Percentiles rank a stretch among this genome's conserved stretches.
Conservation (phyloP, 495 filamentous ascomycete genomes). For the Pseudomonodictys pantanalensis region DNA sequence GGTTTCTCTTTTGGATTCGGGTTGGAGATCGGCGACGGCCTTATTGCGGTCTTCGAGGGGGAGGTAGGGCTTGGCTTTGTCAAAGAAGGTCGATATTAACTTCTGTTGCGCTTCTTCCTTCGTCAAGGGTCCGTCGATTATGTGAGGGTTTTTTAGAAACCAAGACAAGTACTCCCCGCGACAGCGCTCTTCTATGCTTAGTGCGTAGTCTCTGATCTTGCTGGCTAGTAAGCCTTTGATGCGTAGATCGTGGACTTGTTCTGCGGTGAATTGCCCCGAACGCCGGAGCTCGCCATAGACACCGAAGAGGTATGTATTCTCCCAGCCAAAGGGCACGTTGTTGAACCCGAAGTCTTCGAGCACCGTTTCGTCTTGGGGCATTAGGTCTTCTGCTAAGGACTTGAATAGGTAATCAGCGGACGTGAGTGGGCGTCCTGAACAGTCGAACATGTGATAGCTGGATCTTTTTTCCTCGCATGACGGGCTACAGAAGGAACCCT, state of each 20-base stretch:
- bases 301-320: slow-evolving; percentile 31
- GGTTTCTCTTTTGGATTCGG: slow-evolving; percentile 34
- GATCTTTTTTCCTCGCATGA: slow-evolving; percentile 37
- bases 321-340: slow-evolving; percentile 15
- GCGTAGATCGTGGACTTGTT: slow-evolving; percentile 36
- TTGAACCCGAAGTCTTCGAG: slow-evolving; percentile 39
- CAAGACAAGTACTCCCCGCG: slow-evolving; percentile 39
- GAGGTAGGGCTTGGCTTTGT: slow-evolving; percentile 38
- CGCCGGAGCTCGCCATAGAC: slow-evolving; percentile 33
- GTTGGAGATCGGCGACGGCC: slow-evolving; percentile 29
- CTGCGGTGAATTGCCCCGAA: slow-evolving; percentile 28
- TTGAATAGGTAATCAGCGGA: slow-evolving; percentile 38
- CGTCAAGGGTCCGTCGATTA: slow-evolving; percentile 36
- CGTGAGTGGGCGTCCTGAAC: slow-evolving; percentile 36
- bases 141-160: slow-evolving; percentile 36
- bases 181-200: slow-evolving; percentile 18
- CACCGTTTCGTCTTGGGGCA: slow-evolving; percentile 37
- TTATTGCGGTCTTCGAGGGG: slow-evolving; percentile 37
- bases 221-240: slow-evolving; percentile 31
- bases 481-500: slow-evolving; percentile 36
- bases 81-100: slow-evolving; percentile 35
- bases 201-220: slow-evolving; percentile 34
- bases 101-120: slow-evolving; percentile 34
- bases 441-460: slow-evolving; percentile 32
- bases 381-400: slow-evolving; percentile 29